phyloP scores from a whole-genome alignment of 2,329 filamentous ascomycete species.

The Fusarium chaquense region DNA sequence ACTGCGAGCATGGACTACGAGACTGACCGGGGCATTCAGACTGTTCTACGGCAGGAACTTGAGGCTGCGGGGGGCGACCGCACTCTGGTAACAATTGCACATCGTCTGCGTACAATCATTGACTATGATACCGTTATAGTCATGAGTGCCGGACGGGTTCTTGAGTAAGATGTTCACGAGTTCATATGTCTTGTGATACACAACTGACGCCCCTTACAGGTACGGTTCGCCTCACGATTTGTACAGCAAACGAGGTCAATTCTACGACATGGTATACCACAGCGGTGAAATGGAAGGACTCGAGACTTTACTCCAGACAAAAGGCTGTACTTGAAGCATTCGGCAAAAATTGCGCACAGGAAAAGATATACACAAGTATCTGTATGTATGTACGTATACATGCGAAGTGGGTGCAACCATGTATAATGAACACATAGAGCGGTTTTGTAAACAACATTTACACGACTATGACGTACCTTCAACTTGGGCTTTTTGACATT shows the following conservation, averaged over 20 bases:
- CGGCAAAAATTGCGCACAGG: neutral
- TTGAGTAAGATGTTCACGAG: conserved; percentile 59
- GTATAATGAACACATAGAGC: neutral
- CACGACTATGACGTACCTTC: neutral
- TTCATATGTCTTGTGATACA: neutral
- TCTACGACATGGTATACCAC: conserved; percentile 68
- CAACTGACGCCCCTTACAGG: conserved; percentile 45
- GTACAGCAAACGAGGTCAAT: conserved; percentile 59
- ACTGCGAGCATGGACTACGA: conserved; percentile 71
- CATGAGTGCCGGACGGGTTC: conserved; percentile 64
- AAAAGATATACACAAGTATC: neutral
- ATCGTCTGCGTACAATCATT: conserved; percentile 68
- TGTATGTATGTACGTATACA: neutral
- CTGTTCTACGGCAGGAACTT: conserved; percentile 64
- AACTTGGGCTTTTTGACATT: neutral
- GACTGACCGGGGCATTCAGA: conserved; percentile 67
- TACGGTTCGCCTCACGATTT: conserved; percentile 61
- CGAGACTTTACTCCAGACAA: conserved; percentile 50
- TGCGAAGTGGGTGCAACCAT: neutral
- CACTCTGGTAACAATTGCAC: conserved; percentile 69
- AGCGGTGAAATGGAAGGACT: conserved; percentile 65
- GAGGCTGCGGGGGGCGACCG: conserved; percentile 58
- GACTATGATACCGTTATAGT: conserved; percentile 71
- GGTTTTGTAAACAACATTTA: neutral
- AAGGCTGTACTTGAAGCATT: neutral